Evolutionary conservation across 2,329 filamentous ascomycete species (phyloP).

Genomic region (Beauveria medogensis): DNA sequence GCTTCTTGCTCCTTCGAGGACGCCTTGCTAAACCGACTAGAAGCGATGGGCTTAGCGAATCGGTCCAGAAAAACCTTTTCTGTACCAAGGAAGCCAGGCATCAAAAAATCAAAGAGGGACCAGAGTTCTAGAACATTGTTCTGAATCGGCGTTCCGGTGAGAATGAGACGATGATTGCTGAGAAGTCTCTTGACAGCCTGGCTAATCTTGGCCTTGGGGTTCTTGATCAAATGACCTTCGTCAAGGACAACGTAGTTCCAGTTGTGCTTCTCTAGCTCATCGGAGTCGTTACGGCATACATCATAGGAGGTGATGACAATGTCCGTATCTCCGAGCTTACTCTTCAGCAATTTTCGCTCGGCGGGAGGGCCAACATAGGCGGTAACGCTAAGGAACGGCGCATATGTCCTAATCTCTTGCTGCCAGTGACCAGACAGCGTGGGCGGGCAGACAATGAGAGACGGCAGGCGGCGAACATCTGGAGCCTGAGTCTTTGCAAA

Average conservation of each 20-base stretch:
- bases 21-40: constrained; percentile 90
- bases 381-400: constrained; percentile 82
- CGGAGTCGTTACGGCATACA: constrained; percentile 92
- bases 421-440: constrained; percentile 98
- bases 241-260: constrained; percentile 99
- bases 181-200: constrained; percentile 81
- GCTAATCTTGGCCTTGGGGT: constrained; percentile 93
- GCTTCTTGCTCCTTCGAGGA: constrained; percentile 98
- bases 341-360: constrained; percentile 66
- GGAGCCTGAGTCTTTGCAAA: constrained; percentile 72
- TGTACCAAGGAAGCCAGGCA: constrained; percentile 94
- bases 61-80: constrained; percentile 93
- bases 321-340: constrained; percentile 67
- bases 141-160: constrained; percentile 95
- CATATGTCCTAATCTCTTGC: constrained; percentile 92
- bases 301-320: constrained; percentile 97
- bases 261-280: constrained; percentile 69
- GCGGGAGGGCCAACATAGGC: constrained; percentile 85
- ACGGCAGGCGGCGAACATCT: constrained; percentile 74
- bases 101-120: constrained; percentile 97
- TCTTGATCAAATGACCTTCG: constrained; percentile 97
- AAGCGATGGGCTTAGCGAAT: constrained; percentile 90
- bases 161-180: constrained; percentile 90
- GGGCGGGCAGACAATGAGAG: constrained; percentile 90
- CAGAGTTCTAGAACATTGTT: constrained; percentile 96